Evolutionary conservation across 2,329 filamentous ascomycete genomes (phyloP).

Genomic region (Botrytis byssoidea): DNA sequence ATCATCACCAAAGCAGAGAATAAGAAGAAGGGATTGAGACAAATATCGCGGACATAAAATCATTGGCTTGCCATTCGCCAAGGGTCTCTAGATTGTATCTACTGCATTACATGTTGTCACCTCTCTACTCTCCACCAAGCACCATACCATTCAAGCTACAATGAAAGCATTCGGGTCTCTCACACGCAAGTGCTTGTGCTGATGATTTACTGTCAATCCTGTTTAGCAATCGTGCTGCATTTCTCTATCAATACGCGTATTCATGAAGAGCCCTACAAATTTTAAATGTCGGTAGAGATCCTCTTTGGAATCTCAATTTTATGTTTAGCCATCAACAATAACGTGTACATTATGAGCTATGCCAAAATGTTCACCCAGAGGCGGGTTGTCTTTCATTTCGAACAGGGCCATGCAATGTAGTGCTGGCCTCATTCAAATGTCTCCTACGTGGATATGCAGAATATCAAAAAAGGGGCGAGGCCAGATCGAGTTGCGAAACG

Average conservation of each 20-base stretch:
- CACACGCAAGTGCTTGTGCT: not conserved
- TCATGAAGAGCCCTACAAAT: not conserved
- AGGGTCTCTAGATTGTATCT: not conserved
- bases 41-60: not conserved
- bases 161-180: not conserved
- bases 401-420: not conserved
- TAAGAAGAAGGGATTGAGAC: not conserved
- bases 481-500: not conserved
- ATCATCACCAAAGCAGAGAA: not conserved
- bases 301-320: not conserved
- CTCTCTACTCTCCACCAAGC: not conserved
- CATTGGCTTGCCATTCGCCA: not conserved
- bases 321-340: not conserved
- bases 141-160: not conserved
- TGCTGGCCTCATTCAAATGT: not conserved
- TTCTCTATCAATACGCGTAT: not conserved
- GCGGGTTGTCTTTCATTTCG: not conserved
- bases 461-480: not conserved
- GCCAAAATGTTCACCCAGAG: not conserved
- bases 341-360: not conserved
- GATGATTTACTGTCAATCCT: not conserved
- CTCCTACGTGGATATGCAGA: not conserved
- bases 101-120: not conserved
- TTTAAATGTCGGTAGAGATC: not conserved
- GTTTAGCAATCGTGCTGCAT: not conserved